These are phyloP conservation scores for Gymnopus androsaceus DNA, from an alignment of 1,284 basidiomycete genomes.

Conservation along the genomic window DNA sequence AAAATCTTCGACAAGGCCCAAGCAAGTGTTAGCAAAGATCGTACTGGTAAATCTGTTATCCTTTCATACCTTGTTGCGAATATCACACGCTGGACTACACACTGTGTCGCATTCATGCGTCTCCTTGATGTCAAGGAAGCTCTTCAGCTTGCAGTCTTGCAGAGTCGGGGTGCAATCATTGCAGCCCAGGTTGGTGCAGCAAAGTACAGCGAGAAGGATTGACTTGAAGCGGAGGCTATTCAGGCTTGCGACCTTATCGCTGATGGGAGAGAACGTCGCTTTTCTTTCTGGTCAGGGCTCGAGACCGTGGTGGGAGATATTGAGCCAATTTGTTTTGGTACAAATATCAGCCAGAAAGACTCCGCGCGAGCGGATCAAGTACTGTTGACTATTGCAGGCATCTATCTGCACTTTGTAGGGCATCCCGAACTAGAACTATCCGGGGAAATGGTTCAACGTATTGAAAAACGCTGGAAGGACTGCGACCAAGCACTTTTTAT, in stretches of 20 bases:
- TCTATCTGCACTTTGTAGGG: conserved; percentile 28
- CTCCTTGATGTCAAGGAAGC: conserved; percentile 13
- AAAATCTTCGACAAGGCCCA: conserved; percentile 5
- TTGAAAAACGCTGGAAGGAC: no score
- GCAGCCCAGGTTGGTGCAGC: conserved; percentile 17
- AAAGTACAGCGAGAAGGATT: not conserved
- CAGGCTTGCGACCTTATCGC: not conserved
- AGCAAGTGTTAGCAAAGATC: conserved; percentile 1
- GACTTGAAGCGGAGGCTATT: not conserved
- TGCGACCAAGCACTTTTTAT: no score
- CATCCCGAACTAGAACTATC: conserved; percentile 23
- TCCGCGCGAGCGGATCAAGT: conserved; percentile 27
- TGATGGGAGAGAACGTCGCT: not conserved
- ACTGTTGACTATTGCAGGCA: conserved; percentile 28
- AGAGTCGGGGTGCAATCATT: conserved; percentile 11
- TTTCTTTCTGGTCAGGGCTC: conserved; percentile 26
- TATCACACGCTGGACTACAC: conserved; percentile 22
- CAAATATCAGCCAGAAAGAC: conserved; percentile 31
- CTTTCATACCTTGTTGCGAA: conserved; percentile 19
- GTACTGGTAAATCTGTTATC: not conserved
- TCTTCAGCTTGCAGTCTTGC: conserved; percentile 10
- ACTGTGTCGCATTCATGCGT: conserved; percentile 17
- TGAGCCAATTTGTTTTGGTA: conserved; percentile 30
- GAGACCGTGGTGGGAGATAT: conserved; percentile 28
- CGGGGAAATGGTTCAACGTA: conserved; percentile 24